A percentile compares a stretch with the other conserved stretches of the same genome.
Evolutionary conservation across 2,329 filamentous ascomycete species (phyloP).

Genomic region (Cercospora brassicicola): DNA sequence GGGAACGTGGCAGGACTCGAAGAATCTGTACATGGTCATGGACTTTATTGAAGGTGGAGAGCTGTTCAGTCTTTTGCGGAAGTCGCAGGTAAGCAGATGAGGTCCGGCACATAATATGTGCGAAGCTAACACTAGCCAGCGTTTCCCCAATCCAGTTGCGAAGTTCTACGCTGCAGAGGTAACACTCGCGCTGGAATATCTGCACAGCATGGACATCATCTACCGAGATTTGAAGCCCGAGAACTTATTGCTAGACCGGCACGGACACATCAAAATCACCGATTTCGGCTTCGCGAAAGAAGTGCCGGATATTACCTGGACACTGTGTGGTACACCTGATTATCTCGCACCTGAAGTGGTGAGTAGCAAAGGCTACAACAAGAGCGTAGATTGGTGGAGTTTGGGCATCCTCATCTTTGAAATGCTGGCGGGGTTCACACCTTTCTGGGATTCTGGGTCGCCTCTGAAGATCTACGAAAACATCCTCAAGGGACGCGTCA

Average conservation of each 20-base stretch:
- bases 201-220: slow-evolving; percentile 93
- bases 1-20: slow-evolving; percentile 95
- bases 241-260: slow-evolving; percentile 80
- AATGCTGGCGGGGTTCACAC: slow-evolving; percentile 98
- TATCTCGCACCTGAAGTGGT: slow-evolving; percentile 97
- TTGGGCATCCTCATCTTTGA: slow-evolving; percentile 97
- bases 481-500: slow-evolving; percentile 91
- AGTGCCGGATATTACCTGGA: slow-evolving; percentile 99
- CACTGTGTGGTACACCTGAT: slow-evolving; percentile 93
- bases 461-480: slow-evolving; percentile 99
- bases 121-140: slow-evolving; percentile 55
- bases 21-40: slow-evolving; percentile 99
- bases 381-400: slow-evolving; percentile 99
- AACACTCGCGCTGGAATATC: slow-evolving; percentile 88
- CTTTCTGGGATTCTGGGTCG: slow-evolving; percentile 97
- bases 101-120: neutral
- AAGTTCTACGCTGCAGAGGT: slow-evolving; percentile 99
- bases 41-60: slow-evolving; percentile 99
- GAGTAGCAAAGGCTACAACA: slow-evolving; percentile 99
- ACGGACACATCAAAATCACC: slow-evolving; percentile 85
- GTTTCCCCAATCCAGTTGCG: slow-evolving; percentile 96
- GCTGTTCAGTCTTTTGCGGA: slow-evolving; percentile 89
- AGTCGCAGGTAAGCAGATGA: slow-evolving; percentile 65
- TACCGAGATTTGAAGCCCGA: slow-evolving; percentile 98
- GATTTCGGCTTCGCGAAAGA: slow-evolving; percentile 99